phyloP scores from a whole-genome alignment of 495 filamentous ascomycete species.

The Tetracladium setigerum region DNA sequence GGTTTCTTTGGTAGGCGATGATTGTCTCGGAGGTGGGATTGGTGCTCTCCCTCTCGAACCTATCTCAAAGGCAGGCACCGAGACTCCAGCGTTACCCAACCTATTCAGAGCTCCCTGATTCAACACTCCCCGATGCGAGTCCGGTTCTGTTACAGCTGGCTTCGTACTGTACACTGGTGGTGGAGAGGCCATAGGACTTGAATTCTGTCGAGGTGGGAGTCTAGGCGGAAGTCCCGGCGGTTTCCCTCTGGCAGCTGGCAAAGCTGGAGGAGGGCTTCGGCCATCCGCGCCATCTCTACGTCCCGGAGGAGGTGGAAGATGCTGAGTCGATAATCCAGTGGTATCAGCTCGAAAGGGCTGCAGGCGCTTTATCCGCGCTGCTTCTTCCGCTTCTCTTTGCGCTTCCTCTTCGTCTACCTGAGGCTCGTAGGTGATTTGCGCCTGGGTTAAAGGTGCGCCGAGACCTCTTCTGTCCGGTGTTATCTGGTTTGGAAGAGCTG shows the following conservation, averaged over 20 bases:
- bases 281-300: slow-evolving; percentile 41
- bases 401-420: slow-evolving; percentile 31
- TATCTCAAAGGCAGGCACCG: slow-evolving; percentile 76
- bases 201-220: slow-evolving; percentile 61
- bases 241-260: slow-evolving; percentile 22
- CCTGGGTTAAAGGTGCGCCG: slow-evolving; percentile 38
- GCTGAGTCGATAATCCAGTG: slow-evolving; percentile 58
- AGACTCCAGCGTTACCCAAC: slow-evolving; percentile 70
- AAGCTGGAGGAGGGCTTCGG: slow-evolving; percentile 11
- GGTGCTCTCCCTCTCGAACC: slow-evolving; percentile 27
- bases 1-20: slow-evolving; percentile 11
- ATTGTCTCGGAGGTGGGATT: slow-evolving; percentile 8
- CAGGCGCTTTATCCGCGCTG: slow-evolving; percentile 39
- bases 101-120: slow-evolving; percentile 63
- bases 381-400: slow-evolving; percentile 30
- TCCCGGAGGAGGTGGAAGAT: slow-evolving; percentile 66
- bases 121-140: slow-evolving; percentile 35
- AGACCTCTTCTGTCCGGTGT: slow-evolving; percentile 41
- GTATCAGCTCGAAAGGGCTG: slow-evolving; percentile 67
- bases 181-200: slow-evolving; percentile 38
- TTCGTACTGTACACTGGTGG: slow-evolving; percentile 41
- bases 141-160: slow-evolving; percentile 20
- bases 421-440: slow-evolving; percentile 35
- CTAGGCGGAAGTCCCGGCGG: slow-evolving; percentile 59
- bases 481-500: slow-evolving; percentile 37